Conservation (phyloP, 2,329 filamentous ascomycete genomes). For the Aspergillus pseudotamarii region DNA sequence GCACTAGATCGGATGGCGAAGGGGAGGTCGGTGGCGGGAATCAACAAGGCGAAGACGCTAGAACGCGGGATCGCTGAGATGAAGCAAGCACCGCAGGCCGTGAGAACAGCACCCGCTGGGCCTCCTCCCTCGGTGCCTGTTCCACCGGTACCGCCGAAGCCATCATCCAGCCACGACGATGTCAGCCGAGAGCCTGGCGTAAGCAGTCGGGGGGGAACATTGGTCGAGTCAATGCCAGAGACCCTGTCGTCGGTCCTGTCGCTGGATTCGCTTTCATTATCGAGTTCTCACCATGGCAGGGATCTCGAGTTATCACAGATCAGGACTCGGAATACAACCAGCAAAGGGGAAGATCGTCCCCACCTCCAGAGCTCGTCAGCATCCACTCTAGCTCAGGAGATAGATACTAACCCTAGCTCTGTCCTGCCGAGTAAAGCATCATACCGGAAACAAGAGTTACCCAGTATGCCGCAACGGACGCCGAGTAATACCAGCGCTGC, state of each 20-base stretch:
- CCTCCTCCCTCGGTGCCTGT: constrained; percentile 13
- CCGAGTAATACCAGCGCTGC: constrained; percentile 14
- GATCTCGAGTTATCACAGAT: neutral
- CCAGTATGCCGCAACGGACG: constrained; percentile 7
- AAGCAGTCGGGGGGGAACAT: neutral
- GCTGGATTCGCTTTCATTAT: constrained; percentile 22
- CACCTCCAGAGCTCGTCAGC: constrained; percentile 5
- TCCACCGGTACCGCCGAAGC: constrained; percentile 31
- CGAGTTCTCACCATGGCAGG: neutral
- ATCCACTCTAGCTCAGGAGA: neutral
- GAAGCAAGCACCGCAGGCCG: constrained; percentile 4
- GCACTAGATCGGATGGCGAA: constrained; percentile 57
- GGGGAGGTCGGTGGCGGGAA: constrained; percentile 34
- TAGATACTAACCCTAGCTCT: neutral
- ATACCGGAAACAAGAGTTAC: neutral
- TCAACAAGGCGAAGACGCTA: constrained; percentile 31
- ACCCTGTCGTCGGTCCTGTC: constrained; percentile 35
- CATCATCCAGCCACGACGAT: constrained; percentile 22
- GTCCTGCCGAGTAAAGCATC: neutral
- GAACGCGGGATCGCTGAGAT: constrained; percentile 11
- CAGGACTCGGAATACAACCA: neutral
- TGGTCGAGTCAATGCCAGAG: constrained; percentile 24
- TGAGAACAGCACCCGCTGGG: neutral
- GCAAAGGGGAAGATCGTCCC: neutral
- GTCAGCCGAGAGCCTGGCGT: neutral